A percentile compares a stretch with the other conserved stretches of the same genome.
Evolutionary conservation across 2,329 filamentous ascomycete genomes (phyloP).

Genomic region (Graphium sp.): DNA sequence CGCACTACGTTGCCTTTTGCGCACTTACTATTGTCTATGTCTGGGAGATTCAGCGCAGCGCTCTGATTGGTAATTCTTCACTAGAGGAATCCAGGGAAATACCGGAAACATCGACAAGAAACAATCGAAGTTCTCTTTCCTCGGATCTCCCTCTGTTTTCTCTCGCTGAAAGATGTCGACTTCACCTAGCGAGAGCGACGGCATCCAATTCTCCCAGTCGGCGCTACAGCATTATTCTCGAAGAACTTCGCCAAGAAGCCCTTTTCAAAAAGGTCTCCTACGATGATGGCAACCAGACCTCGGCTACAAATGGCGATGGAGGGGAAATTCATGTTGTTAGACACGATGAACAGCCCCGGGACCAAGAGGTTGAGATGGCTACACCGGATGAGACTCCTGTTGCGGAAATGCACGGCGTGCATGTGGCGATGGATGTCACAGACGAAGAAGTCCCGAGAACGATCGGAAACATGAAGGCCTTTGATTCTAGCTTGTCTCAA

Average conservation of each 20-base stretch:
- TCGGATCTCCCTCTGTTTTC: no score
- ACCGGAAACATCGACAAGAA: no score
- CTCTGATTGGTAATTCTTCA: conserved; percentile 4
- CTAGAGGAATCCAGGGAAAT: conserved; percentile 8
- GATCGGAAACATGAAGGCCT: conserved; percentile 1
- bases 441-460: background rate
- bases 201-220: conserved; percentile 22
- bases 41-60: conserved; percentile 26
- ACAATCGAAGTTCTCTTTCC: no score
- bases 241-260: conserved; percentile 29
- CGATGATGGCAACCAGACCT: no score
- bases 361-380: background rate
- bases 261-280: no score
- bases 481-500: no score
- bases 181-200: conserved; percentile 20
- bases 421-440: background rate
- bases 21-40: conserved; percentile 35
- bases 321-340: conserved; percentile 2
- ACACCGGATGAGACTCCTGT: background rate
- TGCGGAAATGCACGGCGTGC: background rate
- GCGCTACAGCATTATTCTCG: conserved; percentile 32
- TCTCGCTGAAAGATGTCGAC: conserved; percentile 26
- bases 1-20: conserved; percentile 34
- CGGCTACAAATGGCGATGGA: no score
- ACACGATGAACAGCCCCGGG: background rate